Base-by-base conservation (phyloP, 169 alveolate genomes). In the Cryptosporidium viatorum region DNA sequence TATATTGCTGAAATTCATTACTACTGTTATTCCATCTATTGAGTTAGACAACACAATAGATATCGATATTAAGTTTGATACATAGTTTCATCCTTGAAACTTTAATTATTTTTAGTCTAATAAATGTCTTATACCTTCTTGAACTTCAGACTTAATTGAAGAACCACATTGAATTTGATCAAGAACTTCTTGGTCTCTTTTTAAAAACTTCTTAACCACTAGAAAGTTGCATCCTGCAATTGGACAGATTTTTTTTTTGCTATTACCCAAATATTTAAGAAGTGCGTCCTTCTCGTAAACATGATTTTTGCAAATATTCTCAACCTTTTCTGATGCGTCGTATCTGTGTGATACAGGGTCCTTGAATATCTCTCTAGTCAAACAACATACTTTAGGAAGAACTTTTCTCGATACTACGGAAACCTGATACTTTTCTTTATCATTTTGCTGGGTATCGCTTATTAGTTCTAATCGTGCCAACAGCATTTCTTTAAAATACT, bases 21-120 rank as follows among this genome's bases (percentile, higher is more conserved):
- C 97, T 6, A 91, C 95, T 9, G 96, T 95, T 26, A 94, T 94
- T 58, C 97, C 97, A n/a, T 93, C 97, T 5, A 94, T 95, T 33
- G 96, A 95, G 71, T 93, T 94, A 52, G 97, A 95, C 51, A 93
- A 93, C 50, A 95, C 97, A 29, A 85, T 93, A 45, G 97, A 95
- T 70, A 60, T 92, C 29, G 93, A 92, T 48, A 80, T 80, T 10
- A 41, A 59, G 41, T 65, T 60, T 45, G 59, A 80, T 12, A 51
- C 29, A 51, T 60, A 65, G n/a, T n/a, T 33, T 39, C 41, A 48
- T 10, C 9, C 39, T 80, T 80, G 5, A 80, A 33, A 65, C 14
- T 55, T 41, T 0, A 41, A 41, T 41, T 10, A 41, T n/a, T 31
- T 12, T 10, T 37, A 37, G 23, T 71, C 67, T 14, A 50, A 43